Evolutionary conservation across 345 rosid species (phyloP).

Genomic region (Cardamine resedifolia): DNA sequence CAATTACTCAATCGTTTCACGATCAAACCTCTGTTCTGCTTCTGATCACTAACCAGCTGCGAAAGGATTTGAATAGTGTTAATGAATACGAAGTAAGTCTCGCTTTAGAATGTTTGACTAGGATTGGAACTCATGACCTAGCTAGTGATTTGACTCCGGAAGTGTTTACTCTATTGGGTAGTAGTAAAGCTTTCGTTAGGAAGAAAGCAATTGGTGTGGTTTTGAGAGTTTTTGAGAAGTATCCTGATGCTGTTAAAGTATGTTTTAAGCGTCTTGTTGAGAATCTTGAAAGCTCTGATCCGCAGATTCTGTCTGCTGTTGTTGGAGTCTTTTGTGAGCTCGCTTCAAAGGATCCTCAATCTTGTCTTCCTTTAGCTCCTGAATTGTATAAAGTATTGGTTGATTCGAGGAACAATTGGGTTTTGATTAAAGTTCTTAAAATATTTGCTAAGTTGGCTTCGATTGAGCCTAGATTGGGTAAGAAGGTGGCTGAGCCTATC

Average conservation of each 20-base stretch:
- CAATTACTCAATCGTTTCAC: slow-evolving; percentile 71
- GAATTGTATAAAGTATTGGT: slow-evolving; percentile 80
- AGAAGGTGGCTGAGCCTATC: slow-evolving; percentile 74
- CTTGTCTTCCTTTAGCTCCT: slow-evolving; percentile 86
- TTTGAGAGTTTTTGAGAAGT: slow-evolving; percentile 70
- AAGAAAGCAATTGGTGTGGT: slow-evolving; percentile 76
- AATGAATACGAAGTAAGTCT: slow-evolving; percentile 74
- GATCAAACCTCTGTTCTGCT: slow-evolving; percentile 75
- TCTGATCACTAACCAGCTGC: slow-evolving; percentile 72
- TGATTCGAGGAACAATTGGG: slow-evolving; percentile 92
- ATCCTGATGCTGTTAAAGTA: slow-evolving; percentile 81
- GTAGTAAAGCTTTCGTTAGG: slow-evolving; percentile 59
- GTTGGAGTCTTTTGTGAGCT: slow-evolving; percentile 89
- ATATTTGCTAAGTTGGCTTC: slow-evolving; percentile 73
- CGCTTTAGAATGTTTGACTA: slow-evolving; percentile 76
- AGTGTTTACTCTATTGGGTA: slow-evolving; percentile 67
- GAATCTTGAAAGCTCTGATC: slow-evolving; percentile 70
- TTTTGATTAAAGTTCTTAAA: slow-evolving; percentile 83
- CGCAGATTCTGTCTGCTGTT: slow-evolving; percentile 57
- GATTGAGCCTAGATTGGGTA: slow-evolving; percentile 82
- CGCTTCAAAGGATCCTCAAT: slow-evolving; percentile 62
- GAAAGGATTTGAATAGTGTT: slow-evolving; percentile 69
- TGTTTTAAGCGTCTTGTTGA: slow-evolving; percentile 88
- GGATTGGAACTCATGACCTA: slow-evolving; percentile 72
- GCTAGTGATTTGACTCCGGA: slow-evolving; percentile 83